Base-by-base conservation (phyloP, 75 land plant genomes). In the Cryptomeria japonica region DNA sequence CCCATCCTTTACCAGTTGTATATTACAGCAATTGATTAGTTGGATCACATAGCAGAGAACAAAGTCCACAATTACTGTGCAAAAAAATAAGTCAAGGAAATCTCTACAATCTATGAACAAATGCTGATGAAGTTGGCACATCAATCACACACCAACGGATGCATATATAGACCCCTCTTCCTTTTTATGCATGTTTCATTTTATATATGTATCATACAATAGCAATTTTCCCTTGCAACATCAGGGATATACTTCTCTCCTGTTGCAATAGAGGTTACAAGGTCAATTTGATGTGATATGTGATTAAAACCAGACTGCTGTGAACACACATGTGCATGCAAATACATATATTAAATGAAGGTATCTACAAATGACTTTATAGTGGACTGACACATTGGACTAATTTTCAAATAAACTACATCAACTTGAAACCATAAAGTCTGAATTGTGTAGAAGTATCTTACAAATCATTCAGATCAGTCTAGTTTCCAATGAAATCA, bases 391-490 rank as follows among this genome's bases (percentile, higher is more conserved):
- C 47, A 77, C 15, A 77, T 37, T 15, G 14, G 36, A 38, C 36
- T 12, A 18, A 77, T 77, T 77, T 77, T 18, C 80, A 77, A 32
- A 77, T 77, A 15, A 15, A 37, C 36, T 77, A 77, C 18, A 72
- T 12, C 70, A 38, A 89, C 58, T 10, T 31, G 34, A 42, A 38
- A n/a, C 42, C 32, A 86, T n/a, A 79, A 13, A 36, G 5, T 76
- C n/a, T 10, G 15, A 53, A 86, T 61, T 7, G 11, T 31, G 68
- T 19, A 22, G 80, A 56, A 61, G 64, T 15, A 58, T 19, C 87
- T 34, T 89, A 89, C 90, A 89, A 58, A 18, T 86, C 90, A 28
- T 9, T 76, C 82, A 89, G 86, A 36, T 87, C 84, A 51, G 64
- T 87, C 22, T 58, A 64, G 36, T 86, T 87, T 38, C 90, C 90